Conservation (phyloP, 2,329 filamentous ascomycete species). For the Xylariales sp. region DNA sequence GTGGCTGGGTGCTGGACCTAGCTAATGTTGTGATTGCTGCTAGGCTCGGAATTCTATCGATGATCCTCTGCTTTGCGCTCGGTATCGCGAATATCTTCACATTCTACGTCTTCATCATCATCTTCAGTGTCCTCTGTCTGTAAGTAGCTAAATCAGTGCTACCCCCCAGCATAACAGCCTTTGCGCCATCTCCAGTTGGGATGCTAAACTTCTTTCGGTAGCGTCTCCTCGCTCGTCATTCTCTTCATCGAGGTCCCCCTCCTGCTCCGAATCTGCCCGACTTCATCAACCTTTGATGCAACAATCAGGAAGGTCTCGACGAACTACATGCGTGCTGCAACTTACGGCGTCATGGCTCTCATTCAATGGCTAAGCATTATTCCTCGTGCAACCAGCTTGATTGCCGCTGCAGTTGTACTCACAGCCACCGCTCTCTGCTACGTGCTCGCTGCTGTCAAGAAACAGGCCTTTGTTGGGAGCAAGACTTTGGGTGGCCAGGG, state of each 20-base stretch:
- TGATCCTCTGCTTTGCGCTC: constrained; percentile 66
- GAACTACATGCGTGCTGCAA: constrained; percentile 91
- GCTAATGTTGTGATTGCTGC: too few relatives aligned
- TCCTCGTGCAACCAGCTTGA: constrained; percentile 61
- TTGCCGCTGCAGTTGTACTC: constrained; percentile 81
- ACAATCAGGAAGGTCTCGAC: constrained; percentile 90
- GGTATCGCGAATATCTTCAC: constrained; percentile 66
- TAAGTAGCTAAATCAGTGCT: constrained; percentile 28
- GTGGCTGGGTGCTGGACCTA: too few relatives aligned
- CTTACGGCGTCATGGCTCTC: constrained; percentile 76
- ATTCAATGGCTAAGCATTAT: constrained; percentile 82
- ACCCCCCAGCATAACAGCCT: not conserved
- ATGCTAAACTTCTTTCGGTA: constrained; percentile 29
- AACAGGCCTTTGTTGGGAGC: constrained; percentile 83
- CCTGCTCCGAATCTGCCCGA: constrained; percentile 95
- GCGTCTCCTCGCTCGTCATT: constrained; percentile 66
- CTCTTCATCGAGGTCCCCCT: constrained; percentile 89
- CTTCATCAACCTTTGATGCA: constrained; percentile 79
- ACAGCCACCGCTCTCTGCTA: constrained; percentile 77
- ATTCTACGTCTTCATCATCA: constrained; percentile 34
- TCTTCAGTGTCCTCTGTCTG: constrained; percentile 46
- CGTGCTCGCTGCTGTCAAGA: constrained; percentile 70
- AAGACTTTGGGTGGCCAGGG: constrained; percentile 94
- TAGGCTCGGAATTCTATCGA: constrained; percentile 66
- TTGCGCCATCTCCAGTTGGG: not conserved